Percentiles rank a stretch among this genome's conserved stretches.
Evolutionary conservation across 768 basidiomycete genomes (phyloP).

Genomic region (Leucocoprinus birnbaumii): DNA sequence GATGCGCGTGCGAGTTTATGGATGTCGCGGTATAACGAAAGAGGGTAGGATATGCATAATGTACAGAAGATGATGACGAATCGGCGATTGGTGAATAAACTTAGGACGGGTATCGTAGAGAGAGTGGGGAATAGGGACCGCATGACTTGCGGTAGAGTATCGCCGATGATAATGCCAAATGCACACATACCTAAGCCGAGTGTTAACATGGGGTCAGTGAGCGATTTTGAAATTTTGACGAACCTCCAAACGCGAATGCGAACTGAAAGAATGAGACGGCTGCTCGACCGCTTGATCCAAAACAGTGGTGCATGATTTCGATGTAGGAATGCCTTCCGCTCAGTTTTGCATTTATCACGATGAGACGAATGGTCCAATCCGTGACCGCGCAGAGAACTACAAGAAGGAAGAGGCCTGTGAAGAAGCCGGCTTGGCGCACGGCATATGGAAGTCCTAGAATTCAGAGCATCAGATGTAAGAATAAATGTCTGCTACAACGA

Average conservation of each 20-base stretch:
- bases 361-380: constrained; percentile 98
- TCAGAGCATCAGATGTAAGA: background rate
- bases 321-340: constrained; percentile 92
- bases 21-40: constrained; percentile 95
- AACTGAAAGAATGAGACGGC: constrained; percentile 98
- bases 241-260: constrained; percentile 91
- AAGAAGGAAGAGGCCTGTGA: constrained; percentile 82
- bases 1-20: constrained; percentile 95
- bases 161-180: constrained; percentile 96
- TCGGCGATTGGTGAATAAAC: constrained; percentile 78
- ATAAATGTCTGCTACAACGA: background rate
- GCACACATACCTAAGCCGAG: constrained; percentile 85
- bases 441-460: constrained; percentile 87
- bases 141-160: constrained; percentile 95
- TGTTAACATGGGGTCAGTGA: background rate
- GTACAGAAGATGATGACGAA: constrained; percentile 90
- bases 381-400: constrained; percentile 79
- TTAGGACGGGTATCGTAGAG: constrained; percentile 66
- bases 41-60: constrained; percentile 85
- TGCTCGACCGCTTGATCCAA: constrained; percentile 87
- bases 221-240: background rate
- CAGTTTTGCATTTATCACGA: constrained; percentile 93
- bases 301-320: constrained; percentile 92
- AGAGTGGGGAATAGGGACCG: constrained; percentile 78
- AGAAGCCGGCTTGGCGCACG: constrained; percentile 90